Base-by-base conservation (phyloP, 805 yeast species). In the Scheffersomyces coipomensis region DNA sequence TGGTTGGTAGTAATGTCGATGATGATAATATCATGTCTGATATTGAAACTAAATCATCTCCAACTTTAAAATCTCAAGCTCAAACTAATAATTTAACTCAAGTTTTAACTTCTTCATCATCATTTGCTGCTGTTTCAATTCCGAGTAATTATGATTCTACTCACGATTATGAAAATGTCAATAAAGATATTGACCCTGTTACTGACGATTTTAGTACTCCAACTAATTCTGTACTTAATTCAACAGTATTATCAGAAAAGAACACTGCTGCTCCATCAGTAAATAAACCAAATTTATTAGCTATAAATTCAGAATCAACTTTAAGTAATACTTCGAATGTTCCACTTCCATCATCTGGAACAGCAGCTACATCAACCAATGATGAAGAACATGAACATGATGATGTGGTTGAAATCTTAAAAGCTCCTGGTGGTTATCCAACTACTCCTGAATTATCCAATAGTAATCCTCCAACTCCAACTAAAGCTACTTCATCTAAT, bases 271-370 rank as follows among this genome's bases (percentile, higher is more conserved):
- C 27, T 21, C 21, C 19, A n/a, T 11, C 29, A 7, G 24, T 30
- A 3, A n/a, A 9, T 66, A 71, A 37, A 80, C 89, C 44, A 82
- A 83, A 64, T 57, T 68, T 38, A 60, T 76, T 45, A 76, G 78
- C 40, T 88, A 83, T 61, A 66, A 71, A 42, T 19, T 42, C 46
- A 12, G 46, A 42, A 25, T 38, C 46, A 10, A 35, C 45, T 8
- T 23, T 40, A 19, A 18, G 23, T 19, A 18, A 5, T 21, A 9
- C 29, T 7, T 17, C 19, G 6, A 21, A 11, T 25, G 13, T 5
- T 19, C 26, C 25, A 3, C 5, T 4, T 19, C 21, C 16, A 11
- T 17, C 15, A 9, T 27, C 19, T 19, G 33, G 16, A 34, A 37
- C 21, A 35, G 39, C n/a, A 24, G 33, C 12, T 16, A 26, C 13